Percentiles rank a stretch among this genome's conserved stretches.
phyloP scores from a whole-genome alignment of 805 yeast species.

The Myxozyma lipomycoides region DNA sequence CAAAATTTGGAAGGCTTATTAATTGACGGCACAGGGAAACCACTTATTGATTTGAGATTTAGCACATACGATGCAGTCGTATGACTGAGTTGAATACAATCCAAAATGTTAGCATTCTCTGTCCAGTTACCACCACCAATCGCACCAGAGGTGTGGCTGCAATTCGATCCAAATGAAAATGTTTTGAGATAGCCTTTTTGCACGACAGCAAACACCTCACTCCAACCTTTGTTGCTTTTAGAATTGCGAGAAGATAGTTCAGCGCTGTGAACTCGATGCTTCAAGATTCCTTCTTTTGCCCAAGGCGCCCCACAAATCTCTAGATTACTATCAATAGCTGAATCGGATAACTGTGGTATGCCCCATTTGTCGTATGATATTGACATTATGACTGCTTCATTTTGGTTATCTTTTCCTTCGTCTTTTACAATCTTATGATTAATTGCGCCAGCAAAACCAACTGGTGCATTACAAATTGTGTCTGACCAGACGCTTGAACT shows the following conservation, averaged over 20 bases:
- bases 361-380: not conserved
- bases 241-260: slow-evolving; percentile 27
- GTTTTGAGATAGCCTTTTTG: slow-evolving; percentile 61
- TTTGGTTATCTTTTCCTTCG: not conserved
- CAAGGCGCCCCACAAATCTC: slow-evolving; percentile 74
- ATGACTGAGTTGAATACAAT: slow-evolving; percentile 50
- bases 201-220: slow-evolving; percentile 59
- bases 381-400: not conserved
- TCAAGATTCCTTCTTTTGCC: slow-evolving; percentile 67
- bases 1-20: slow-evolving; percentile 44
- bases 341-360: not conserved
- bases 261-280: slow-evolving; percentile 35
- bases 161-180: slow-evolving; percentile 46
- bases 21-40: not conserved
- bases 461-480: not conserved
- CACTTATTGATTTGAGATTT: not conserved
- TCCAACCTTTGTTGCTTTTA: slow-evolving; percentile 38
- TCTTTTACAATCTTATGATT: slow-evolving; percentile 34
- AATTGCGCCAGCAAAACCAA: slow-evolving; percentile 36
- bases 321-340: slow-evolving; percentile 50
- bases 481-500: not conserved
- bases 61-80: slow-evolving; percentile 40
- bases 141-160: slow-evolving; percentile 28
- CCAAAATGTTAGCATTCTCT: slow-evolving; percentile 56
- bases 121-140: slow-evolving; percentile 69